Evolutionary conservation across 2,329 filamentous ascomycete species (phyloP), one percentile per base, ranked within the genome.

Genomic region (Amesomyces nigricolor): DNA sequence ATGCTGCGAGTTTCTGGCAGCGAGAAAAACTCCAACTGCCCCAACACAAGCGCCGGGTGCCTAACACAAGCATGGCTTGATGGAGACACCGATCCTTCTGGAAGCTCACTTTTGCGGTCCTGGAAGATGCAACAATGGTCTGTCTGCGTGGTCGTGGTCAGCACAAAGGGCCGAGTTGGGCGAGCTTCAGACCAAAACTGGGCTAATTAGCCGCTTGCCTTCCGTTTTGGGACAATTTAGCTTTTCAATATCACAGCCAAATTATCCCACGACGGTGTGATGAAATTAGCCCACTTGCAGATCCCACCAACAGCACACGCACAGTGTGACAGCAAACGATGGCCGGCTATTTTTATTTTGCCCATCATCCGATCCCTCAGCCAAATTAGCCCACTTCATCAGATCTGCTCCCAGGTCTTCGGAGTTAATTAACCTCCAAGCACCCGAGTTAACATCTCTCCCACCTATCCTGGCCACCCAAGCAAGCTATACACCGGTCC

Each of bases 161-260:
- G 35, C 30, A 11, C 10, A 44, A 29, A n/a, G 40, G 38, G 17
- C 22, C 22, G 6, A 26, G 29, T 39, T 35, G n/a, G 11, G 30
- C 32, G 16, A 30, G 13, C n/a, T 30, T 16, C 39, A 26, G 39
- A 13, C 9, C 35, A 40, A 32, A 62, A 53, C 14, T 55, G 61
- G 63, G 43, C 50, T 61, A 64, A 64, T 65, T 66, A 64, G 54
- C 56, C 63, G 63, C 63, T 37, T 14, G 3, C 13, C 42, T 43
- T 56, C 58, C 54, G 11, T 30, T 55, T 61, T 57, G 10, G 58
- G 64, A 60, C 55, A 61, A 58, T 65, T 60, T 44, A 22, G 44
- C n/a, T 42, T 5, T 13, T 8, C 11, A 9, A 13, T 4, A 10
- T 22, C n/a, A 4, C 13, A 5, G 9, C 32, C 26, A 47, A 37